Evolutionary conservation across 148 eudicot genomes (phyloP).

Genomic region (Rhododendron kiyosumense): DNA sequence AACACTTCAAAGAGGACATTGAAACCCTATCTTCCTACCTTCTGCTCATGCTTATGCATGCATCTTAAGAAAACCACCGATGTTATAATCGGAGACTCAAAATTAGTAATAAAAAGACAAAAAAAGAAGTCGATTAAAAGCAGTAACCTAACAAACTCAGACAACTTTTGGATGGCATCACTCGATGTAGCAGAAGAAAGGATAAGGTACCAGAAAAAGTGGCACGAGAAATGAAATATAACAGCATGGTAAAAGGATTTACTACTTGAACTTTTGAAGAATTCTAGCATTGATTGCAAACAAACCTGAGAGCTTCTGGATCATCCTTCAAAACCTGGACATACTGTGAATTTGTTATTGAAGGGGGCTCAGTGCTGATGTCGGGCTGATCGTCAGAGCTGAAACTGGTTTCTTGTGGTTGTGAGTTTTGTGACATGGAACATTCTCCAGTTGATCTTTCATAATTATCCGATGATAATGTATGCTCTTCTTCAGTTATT

Average conservation of each 20-base stretch:
- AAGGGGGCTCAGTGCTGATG: conserved; percentile 23
- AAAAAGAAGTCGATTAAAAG: not conserved
- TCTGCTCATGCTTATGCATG: not conserved
- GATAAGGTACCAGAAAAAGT: not conserved
- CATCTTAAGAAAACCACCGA: not conserved
- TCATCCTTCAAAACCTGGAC: conserved; percentile 64
- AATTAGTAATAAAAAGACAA: not conserved
- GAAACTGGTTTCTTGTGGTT: conserved; percentile 33
- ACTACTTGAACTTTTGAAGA: not conserved
- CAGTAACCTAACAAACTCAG: not conserved
- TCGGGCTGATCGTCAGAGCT: conserved; percentile 23
- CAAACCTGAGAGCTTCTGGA: conserved; percentile 69
- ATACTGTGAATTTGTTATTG: conserved; percentile 36
- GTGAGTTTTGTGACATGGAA: conserved; percentile 15
- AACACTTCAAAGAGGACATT: not conserved
- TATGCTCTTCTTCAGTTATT: conserved; percentile 56
- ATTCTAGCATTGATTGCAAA: not conserved
- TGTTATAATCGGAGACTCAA: not conserved
- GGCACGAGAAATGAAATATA: not conserved
- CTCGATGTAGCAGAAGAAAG: not conserved
- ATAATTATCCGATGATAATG: conserved; percentile 22
- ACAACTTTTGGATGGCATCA: not conserved
- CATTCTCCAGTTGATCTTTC: conserved; percentile 26
- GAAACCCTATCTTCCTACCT: not conserved
- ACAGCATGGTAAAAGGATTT: not conserved